Percentiles rank a stretch among this genome's conserved stretches.
phyloP scores from a whole-genome alignment of 1,284 basidiomycete species.

The Sporisorium exsertum region DNA sequence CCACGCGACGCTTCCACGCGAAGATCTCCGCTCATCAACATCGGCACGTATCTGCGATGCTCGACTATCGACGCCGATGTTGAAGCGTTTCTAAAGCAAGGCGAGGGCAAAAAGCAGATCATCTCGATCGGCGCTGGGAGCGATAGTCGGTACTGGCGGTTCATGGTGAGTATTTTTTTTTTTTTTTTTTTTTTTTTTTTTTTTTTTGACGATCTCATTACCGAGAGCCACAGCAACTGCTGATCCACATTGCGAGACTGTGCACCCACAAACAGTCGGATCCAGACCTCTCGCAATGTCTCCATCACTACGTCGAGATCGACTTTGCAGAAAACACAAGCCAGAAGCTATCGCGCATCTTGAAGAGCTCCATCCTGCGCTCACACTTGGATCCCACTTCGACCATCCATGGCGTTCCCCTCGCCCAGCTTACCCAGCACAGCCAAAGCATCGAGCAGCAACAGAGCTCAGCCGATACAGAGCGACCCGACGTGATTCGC shows the following conservation, averaged over 20 bases:
- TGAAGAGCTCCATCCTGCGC: constrained; percentile 76
- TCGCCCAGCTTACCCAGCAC: neutral
- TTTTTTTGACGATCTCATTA: too few species aligned
- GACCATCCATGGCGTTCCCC: constrained; percentile 11
- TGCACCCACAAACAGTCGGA: constrained; percentile 68
- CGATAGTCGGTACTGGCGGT: constrained; percentile 91
- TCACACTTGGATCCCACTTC: constrained; percentile 16
- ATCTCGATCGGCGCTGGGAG: constrained; percentile 91
- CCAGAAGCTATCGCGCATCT: constrained; percentile 84
- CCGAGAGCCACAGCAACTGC: too few species aligned
- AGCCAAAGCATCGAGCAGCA: neutral
- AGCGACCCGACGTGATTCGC: constrained; percentile 13
- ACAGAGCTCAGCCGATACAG: neutral
- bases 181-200: too few species aligned
- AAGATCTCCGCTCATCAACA: constrained; percentile 86
- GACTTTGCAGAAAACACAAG: constrained; percentile 88
- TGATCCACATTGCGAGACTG: neutral
- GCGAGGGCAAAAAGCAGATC: constrained; percentile 76
- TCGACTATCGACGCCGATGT: constrained; percentile 84
- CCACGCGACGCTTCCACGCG: constrained; percentile 71
- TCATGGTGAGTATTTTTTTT: constrained; percentile 76
- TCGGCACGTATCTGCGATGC: constrained; percentile 90
- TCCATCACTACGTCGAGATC: constrained; percentile 81
- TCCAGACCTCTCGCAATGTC: constrained; percentile 58
- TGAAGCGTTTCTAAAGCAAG: constrained; percentile 76